Evolutionary conservation across 208 protist genomes (phyloP).

Genomic region (Phytomonas sp.): DNA sequence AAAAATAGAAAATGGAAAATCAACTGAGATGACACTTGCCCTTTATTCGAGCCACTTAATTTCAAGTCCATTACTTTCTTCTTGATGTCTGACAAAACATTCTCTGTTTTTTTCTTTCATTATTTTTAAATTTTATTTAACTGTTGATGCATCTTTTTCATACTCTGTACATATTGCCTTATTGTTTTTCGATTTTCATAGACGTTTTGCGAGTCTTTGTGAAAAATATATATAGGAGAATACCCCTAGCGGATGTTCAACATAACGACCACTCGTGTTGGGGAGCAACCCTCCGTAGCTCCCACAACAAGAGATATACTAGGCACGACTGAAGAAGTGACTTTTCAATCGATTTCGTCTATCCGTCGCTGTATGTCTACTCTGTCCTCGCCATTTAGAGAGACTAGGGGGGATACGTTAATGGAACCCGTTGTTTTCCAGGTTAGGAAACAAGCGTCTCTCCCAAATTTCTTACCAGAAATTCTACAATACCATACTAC

Average conservation of each 20-base stretch:
- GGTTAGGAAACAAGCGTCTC: background rate
- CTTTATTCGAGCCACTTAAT: background rate
- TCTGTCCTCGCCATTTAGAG: background rate
- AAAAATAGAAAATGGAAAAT: background rate
- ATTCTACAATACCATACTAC: background rate
- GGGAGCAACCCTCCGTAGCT: background rate
- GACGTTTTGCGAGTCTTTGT: background rate
- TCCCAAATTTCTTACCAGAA: background rate
- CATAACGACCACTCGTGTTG: background rate
- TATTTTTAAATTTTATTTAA: conserved; percentile 6
- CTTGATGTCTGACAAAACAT: background rate
- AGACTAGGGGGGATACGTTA: background rate
- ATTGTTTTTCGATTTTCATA: background rate
- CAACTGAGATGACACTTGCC: background rate
- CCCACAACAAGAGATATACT: background rate
- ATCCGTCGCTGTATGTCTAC: background rate
- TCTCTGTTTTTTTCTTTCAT: conserved; percentile 8
- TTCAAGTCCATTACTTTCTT: background rate
- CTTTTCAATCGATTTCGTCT: background rate
- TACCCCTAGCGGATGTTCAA: background rate
- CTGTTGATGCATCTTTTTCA: background rate
- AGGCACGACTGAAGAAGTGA: background rate
- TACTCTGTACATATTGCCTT: background rate
- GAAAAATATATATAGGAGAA: background rate
- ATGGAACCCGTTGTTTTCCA: background rate